Evolutionary conservation across 1,284 basidiomycete species (phyloP).

Genomic region (Ceratobasidium papillatum): DNA sequence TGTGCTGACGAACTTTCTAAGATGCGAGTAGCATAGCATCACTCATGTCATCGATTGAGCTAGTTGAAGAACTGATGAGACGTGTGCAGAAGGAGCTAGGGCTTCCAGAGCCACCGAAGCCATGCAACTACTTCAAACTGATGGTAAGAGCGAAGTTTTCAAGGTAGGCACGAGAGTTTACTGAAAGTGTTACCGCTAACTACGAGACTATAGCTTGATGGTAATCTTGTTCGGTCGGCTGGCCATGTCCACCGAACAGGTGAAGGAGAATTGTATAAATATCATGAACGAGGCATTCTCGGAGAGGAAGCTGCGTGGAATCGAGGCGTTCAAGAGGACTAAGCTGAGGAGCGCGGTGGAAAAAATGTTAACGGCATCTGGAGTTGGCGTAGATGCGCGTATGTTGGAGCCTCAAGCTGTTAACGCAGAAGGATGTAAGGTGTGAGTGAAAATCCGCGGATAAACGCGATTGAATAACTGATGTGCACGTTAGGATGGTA

Average conservation of each 20-base stretch:
- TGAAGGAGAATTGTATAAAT: slow-evolving; percentile 48
- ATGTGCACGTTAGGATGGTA: background rate
- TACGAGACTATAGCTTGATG: slow-evolving; percentile 47
- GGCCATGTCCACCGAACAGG: slow-evolving; percentile 49
- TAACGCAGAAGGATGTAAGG: background rate
- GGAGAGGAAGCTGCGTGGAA: background rate
- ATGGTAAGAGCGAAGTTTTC: slow-evolving; percentile 51
- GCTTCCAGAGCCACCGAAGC: slow-evolving; percentile 17
- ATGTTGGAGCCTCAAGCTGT: background rate
- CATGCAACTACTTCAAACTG: slow-evolving; percentile 51
- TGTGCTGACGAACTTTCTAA: too few relatives aligned
- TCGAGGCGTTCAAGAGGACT: background rate
- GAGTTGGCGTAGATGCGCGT: background rate
- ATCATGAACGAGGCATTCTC: slow-evolving; percentile 35
- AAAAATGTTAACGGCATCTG: background rate
- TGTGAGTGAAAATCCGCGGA: background rate
- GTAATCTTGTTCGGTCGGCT: slow-evolving; percentile 52
- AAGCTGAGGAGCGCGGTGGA: background rate
- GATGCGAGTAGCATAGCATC: too few relatives aligned
- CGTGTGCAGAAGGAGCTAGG: background rate
- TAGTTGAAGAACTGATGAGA: slow-evolving; percentile 26
- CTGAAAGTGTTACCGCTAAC: too few relatives aligned
- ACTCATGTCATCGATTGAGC: slow-evolving; percentile 4
- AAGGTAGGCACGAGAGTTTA: slow-evolving; percentile 11
- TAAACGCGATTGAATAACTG: background rate